Evolutionary conservation across 2,329 filamentous ascomycete species (phyloP).

Genomic region (Penicillium hesseltinei): DNA sequence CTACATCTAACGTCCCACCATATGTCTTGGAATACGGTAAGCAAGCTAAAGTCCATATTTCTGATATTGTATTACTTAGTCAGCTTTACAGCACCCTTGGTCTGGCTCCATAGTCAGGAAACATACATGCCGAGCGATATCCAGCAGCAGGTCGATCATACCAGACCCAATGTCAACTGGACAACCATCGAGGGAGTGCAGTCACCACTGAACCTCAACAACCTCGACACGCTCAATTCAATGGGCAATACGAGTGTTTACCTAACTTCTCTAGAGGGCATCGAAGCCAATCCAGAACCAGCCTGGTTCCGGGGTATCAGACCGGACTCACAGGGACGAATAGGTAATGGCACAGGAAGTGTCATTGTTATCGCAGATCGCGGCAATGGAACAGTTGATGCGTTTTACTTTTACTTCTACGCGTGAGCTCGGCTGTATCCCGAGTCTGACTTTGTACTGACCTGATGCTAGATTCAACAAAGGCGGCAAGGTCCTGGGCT

Average conservation of each 20-base stretch:
- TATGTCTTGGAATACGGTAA: slow-evolving; percentile 50
- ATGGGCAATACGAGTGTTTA: slow-evolving; percentile 49
- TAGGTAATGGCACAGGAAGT: slow-evolving; percentile 49
- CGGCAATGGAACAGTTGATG: slow-evolving; percentile 53
- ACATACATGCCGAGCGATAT: slow-evolving; percentile 52
- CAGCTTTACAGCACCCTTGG: slow-evolving; percentile 46
- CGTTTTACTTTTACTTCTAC: slow-evolving; percentile 64
- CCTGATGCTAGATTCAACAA: slow-evolving; percentile 47
- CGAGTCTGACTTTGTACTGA: background rate
- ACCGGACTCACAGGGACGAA: slow-evolving; percentile 54
- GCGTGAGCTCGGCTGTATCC: slow-evolving; percentile 35
- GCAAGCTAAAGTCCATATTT: background rate
- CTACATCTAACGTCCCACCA: slow-evolving; percentile 35
- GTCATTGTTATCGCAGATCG: slow-evolving; percentile 60
- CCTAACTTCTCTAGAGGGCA: slow-evolving; percentile 50
- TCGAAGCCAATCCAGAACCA: slow-evolving; percentile 43
- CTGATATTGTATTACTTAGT: background rate
- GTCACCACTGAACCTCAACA: slow-evolving; percentile 46
- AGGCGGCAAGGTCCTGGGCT: slow-evolving; percentile 51
- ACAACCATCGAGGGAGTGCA: slow-evolving; percentile 39
- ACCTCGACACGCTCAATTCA: slow-evolving; percentile 49
- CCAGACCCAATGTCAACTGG: slow-evolving; percentile 47
- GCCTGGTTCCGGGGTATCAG: slow-evolving; percentile 53
- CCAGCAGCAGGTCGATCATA: slow-evolving; percentile 47
- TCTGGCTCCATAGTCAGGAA: slow-evolving; percentile 52